Conservation (phyloP, 352 stramenopile species). For the Stramenopiles sp. region DNA sequence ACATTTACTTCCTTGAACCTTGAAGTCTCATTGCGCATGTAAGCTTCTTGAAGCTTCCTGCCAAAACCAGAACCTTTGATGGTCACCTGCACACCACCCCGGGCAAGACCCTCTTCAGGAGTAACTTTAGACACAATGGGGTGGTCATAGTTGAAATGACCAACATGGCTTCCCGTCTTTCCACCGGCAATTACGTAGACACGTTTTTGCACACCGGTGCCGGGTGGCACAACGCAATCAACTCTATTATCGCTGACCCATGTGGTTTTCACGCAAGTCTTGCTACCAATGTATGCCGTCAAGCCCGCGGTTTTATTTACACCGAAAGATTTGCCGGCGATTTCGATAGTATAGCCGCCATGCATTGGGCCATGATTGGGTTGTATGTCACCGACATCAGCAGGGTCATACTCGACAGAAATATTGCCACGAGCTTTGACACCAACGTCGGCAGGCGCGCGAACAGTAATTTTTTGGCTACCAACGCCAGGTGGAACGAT, state of each 20-base stretch:
- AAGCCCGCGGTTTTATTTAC: background rate
- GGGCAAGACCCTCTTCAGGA: background rate
- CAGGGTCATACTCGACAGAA: background rate
- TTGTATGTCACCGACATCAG: background rate
- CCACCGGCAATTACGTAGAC: background rate
- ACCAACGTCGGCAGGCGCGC: background rate
- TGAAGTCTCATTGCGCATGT: no score
- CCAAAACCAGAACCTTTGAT: background rate
- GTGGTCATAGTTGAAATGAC: background rate
- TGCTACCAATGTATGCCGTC: background rate
- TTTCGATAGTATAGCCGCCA: background rate
- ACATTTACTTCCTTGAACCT: background rate
- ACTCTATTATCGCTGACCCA: background rate
- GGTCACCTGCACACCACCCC: background rate
- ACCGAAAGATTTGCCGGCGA: background rate
- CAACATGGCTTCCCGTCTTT: background rate
- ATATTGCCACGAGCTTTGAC: background rate
- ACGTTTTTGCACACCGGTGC: background rate
- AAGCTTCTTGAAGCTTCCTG: background rate
- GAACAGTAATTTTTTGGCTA: background rate
- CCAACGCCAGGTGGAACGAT: background rate
- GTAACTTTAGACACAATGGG: background rate
- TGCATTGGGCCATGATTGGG: background rate
- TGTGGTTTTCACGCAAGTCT: background rate
- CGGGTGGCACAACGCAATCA: background rate